A percentile compares a stretch with the other conserved stretches of the same genome.
These are phyloP conservation scores for Nakazawaea ambrosiae DNA, from an alignment of 805 yeast genomes.

Conservation along the genomic window DNA sequence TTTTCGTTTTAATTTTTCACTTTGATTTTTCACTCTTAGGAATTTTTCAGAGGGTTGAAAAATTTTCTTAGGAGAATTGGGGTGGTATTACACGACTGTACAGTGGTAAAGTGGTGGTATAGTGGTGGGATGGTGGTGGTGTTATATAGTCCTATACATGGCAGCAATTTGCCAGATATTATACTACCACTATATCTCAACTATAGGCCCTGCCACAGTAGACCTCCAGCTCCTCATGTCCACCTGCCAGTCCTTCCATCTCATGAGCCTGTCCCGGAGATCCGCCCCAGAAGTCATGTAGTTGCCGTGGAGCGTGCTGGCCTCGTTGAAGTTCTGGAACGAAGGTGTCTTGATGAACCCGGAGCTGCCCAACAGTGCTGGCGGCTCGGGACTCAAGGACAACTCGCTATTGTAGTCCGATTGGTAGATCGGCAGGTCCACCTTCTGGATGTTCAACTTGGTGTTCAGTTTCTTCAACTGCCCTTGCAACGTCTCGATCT, in stretches of 20 bases:
- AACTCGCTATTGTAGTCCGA: conserved; percentile 11
- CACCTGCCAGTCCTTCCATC: conserved; percentile 81
- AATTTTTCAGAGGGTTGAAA: too few species aligned
- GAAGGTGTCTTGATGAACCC: conserved; percentile 7
- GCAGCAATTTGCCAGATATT: not conserved
- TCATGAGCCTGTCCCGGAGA: conserved; percentile 49
- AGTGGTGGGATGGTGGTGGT: too few species aligned
- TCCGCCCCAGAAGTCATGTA: conserved; percentile 36
- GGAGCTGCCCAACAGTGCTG: not conserved
- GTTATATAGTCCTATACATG: too few species aligned
- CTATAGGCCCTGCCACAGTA: conserved; percentile 56
- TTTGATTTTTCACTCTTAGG: too few species aligned
- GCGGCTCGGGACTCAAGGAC: conserved; percentile 8
- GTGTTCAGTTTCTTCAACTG: conserved; percentile 3
- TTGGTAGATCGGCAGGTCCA: conserved; percentile 10
- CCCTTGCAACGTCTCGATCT: conserved; percentile 7
- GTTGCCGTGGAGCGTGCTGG: not conserved
- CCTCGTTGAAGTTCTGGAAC: conserved; percentile 8
- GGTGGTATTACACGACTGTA: too few species aligned
- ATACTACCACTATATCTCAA: conserved; percentile 30
- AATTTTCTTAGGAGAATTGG: too few species aligned
- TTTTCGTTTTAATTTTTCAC: too few species aligned
- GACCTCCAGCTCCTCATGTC: conserved; percentile 84
- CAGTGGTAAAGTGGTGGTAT: too few species aligned
- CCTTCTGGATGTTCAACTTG: conserved; percentile 1